Evolutionary conservation across 2,329 filamentous ascomycete genomes (phyloP).

Genomic region (Neofusicoccum kwambonambiense): DNA sequence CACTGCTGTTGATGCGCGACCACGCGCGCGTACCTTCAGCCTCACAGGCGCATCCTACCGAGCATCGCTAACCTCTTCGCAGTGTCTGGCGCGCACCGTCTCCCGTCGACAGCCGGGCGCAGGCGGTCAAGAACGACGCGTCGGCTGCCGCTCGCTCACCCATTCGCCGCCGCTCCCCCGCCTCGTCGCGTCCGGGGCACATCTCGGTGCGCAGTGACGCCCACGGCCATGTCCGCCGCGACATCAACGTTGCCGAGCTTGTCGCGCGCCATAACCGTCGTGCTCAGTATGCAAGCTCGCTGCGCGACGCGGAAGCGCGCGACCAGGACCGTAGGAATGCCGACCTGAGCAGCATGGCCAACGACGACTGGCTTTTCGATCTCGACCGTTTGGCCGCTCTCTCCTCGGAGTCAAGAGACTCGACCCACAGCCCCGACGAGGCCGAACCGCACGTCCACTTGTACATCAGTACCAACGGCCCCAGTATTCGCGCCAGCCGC

Average conservation of each 20-base stretch:
- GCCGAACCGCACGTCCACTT: neutral
- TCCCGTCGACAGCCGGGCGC: constrained; percentile 36
- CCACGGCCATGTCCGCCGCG: constrained; percentile 22
- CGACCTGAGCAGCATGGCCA: neutral
- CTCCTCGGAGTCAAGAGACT: constrained; percentile 32
- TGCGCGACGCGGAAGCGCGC: neutral
- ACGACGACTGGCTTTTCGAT: constrained; percentile 1
- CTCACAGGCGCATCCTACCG: constrained; percentile 19
- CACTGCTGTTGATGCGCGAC: constrained; percentile 14
- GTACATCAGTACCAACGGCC: constrained; percentile 2
- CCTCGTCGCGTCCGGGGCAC: constrained; percentile 8
- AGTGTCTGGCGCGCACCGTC: constrained; percentile 58
- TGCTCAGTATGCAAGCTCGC: neutral
- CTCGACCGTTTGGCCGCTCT: constrained; percentile 19
- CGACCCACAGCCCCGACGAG: constrained; percentile 21
- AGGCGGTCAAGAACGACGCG: constrained; percentile 51
- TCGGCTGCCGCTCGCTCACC: constrained; percentile 55
- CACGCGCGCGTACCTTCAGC: constrained; percentile 20
- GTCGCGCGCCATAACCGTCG: neutral
- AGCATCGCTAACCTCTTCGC: constrained; percentile 10
- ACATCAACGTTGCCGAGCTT: constrained; percentile 20
- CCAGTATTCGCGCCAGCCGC: constrained; percentile 1
- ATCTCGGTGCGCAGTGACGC: neutral
- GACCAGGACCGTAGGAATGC: neutral
- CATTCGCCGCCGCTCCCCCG: constrained; percentile 52